Evolutionary conservation across 805 yeast species (phyloP).

Genomic region (Naumovozyma baii): DNA sequence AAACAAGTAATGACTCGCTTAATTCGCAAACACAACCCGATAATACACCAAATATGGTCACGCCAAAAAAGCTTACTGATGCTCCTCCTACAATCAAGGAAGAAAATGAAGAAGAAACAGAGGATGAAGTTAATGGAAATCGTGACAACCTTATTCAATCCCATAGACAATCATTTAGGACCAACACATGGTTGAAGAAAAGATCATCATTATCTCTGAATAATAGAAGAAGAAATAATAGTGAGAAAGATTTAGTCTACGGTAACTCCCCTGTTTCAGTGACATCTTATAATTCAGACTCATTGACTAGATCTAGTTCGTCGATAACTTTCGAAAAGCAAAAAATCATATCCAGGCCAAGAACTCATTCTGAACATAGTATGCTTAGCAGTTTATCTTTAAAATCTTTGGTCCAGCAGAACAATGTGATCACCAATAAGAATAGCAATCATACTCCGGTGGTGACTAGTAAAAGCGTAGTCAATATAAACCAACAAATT

Average conservation of each 20-base stretch:
- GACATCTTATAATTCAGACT: not conserved
- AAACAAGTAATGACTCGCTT: constrained; percentile 11
- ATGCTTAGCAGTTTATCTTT: constrained; percentile 50
- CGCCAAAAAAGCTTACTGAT: not conserved
- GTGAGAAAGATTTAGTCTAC: not conserved
- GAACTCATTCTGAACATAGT: constrained; percentile 34
- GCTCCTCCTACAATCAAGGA: constrained; percentile 3
- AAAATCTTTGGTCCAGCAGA: constrained; percentile 51
- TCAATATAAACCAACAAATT: constrained; percentile 30
- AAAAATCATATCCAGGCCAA: constrained; percentile 48
- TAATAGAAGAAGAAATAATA: not conserved
- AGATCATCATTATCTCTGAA: not conserved
- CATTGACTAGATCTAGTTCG: not conserved
- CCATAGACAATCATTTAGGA: not conserved
- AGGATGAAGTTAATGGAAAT: not conserved
- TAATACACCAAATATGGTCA: not conserved
- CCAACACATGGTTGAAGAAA: not conserved
- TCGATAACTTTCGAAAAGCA: constrained; percentile 37
- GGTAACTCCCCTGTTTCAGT: not conserved
- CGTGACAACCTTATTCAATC: not conserved
- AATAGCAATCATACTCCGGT: constrained; percentile 4
- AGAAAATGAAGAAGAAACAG: constrained; percentile 3
- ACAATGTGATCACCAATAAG: constrained; percentile 26
- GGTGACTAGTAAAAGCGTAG: constrained; percentile 11
- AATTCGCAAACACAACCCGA: not conserved